Percentiles rank a stretch among this genome's conserved stretches.
These are phyloP conservation scores for Dendrobium officinale DNA, from an alignment of 106 monocot species.

Conservation along the genomic window DNA sequence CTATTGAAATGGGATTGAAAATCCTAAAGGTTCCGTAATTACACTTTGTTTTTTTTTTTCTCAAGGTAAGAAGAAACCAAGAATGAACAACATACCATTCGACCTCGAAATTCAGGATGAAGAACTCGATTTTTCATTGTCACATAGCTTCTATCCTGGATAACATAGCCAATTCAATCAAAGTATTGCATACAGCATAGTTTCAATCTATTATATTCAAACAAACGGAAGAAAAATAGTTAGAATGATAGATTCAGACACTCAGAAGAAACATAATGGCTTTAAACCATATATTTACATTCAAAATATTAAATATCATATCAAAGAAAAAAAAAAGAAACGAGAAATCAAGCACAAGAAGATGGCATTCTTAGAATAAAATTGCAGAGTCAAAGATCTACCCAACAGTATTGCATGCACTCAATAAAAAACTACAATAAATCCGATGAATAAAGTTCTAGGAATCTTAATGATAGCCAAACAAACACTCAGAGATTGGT, in stretches of 20 bases:
- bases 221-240: background rate
- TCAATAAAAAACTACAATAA: background rate
- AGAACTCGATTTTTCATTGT: constrained; percentile 57
- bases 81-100: constrained; percentile 54
- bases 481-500: background rate
- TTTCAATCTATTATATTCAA: background rate
- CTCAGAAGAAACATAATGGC: background rate
- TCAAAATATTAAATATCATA: background rate
- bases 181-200: background rate
- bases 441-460: background rate
- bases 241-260: background rate
- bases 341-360: background rate
- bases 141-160: constrained; percentile 88
- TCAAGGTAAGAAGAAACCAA: background rate
- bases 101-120: constrained; percentile 92
- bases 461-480: background rate
- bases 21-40: background rate
- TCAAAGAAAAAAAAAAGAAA: background rate
- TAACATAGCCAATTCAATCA: constrained; percentile 6
- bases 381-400: background rate
- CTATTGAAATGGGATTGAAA: background rate
- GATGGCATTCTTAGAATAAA: background rate
- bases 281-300: background rate
- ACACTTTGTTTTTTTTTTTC: background rate
- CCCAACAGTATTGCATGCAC: background rate